These are phyloP conservation scores for Cyclostephanos tholiformis DNA, from an alignment of 108 stramenopile genomes.

Conservation along the genomic window DNA sequence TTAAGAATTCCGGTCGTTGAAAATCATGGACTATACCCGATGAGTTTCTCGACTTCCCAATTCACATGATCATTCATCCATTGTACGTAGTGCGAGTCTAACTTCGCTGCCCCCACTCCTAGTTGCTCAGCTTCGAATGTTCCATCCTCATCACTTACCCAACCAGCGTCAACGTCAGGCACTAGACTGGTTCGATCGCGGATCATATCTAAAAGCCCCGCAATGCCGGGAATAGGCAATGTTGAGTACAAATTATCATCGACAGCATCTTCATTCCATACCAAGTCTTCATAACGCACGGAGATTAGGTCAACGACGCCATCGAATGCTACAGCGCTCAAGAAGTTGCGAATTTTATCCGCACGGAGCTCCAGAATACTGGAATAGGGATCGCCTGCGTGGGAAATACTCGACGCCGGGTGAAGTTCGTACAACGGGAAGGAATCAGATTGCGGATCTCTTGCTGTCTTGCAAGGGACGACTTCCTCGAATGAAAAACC, in stretches of 20 bases:
- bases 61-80: conserved; percentile 61
- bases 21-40: conserved; percentile 50
- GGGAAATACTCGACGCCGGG: conserved; percentile 6
- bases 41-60: conserved; percentile 57
- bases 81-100: conserved; percentile 54
- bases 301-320: conserved; percentile 38
- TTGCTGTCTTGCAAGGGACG: conserved; percentile 38
- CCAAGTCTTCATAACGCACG: conserved; percentile 55
- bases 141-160: conserved; percentile 37
- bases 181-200: conserved; percentile 48
- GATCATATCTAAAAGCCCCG: conserved; percentile 48
- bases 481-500: conserved; percentile 52
- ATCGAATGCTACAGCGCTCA: conserved; percentile 29
- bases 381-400: conserved; percentile 22
- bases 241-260: conserved; percentile 30
- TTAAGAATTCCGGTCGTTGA: neutral
- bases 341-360: conserved; percentile 60
- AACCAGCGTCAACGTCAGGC: conserved; percentile 42
- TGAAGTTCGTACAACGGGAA: conserved; percentile 53
- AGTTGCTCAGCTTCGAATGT: conserved; percentile 30
- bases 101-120: conserved; percentile 12
- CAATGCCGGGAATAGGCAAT: conserved; percentile 40
- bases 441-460: conserved; percentile 36
- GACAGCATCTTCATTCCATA: conserved; percentile 29
- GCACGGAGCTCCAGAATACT: conserved; percentile 54